phyloP scores from a whole-genome alignment of 495 filamentous ascomycete species.

The Viridothelium virens region DNA sequence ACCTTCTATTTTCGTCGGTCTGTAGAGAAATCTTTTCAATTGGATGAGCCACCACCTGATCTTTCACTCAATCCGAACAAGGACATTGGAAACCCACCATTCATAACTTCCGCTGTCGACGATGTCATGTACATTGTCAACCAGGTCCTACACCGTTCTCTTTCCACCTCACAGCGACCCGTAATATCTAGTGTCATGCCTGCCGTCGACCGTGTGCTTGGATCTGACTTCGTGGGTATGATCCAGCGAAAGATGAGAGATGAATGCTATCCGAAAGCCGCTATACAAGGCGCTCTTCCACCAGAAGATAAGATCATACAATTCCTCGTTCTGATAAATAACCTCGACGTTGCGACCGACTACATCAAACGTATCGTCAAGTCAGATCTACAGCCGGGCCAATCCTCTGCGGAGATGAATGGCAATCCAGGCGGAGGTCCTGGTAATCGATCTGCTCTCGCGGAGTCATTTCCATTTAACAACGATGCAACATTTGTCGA shows the following conservation, averaged over 20 bases:
- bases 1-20: conserved; percentile 94
- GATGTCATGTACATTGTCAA: conserved; percentile 99
- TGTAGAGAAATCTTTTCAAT: conserved; percentile 93
- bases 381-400: conserved; percentile 42
- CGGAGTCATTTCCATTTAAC: conserved; percentile 67
- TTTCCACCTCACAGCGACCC: conserved; percentile 72
- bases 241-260: conserved; percentile 96
- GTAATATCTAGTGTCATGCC: conserved; percentile 72
- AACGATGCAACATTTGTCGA: conserved; percentile 61
- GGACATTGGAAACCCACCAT: conserved; percentile 62
- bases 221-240: conserved; percentile 92
- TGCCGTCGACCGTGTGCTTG: conserved; percentile 74
- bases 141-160: conserved; percentile 73
- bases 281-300: conserved; percentile 66
- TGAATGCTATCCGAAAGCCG: conserved; percentile 74
- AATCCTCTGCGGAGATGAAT: background rate
- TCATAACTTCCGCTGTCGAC: conserved; percentile 91
- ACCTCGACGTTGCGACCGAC: conserved; percentile 80
- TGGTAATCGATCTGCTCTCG: conserved; percentile 38
- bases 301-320: conserved; percentile 74
- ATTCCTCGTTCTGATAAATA: conserved; percentile 91
- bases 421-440: background rate
- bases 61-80: conserved; percentile 64
- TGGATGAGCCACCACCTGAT: conserved; percentile 86
- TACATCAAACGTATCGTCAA: conserved; percentile 82